Evolutionary conservation across 768 basidiomycete genomes (phyloP).

Genomic region (Suillus subaureus): DNA sequence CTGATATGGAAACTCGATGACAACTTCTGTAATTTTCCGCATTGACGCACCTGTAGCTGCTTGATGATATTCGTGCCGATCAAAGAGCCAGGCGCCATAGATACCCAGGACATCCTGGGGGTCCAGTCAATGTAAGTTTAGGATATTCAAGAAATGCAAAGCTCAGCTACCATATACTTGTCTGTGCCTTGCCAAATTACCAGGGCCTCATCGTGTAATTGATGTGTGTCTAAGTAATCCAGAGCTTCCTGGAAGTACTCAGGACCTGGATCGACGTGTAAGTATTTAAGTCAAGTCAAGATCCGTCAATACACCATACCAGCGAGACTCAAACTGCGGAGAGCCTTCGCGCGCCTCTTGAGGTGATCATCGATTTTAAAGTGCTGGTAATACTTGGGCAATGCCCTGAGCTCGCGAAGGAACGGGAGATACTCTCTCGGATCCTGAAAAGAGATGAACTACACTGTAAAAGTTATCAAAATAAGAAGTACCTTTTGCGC

Average conservation of each 20-base stretch:
- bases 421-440: constrained; percentile 98
- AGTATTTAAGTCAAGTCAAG: constrained; percentile 3
- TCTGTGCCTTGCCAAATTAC: constrained; percentile 71
- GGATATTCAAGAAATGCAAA: background rate
- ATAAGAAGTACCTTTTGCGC: constrained; percentile 82
- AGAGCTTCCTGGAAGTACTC: constrained; percentile 80
- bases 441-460: constrained; percentile 57
- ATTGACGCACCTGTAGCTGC: constrained; percentile 70
- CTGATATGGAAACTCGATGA: constrained; percentile 39
- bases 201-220: constrained; percentile 74
- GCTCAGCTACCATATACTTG: constrained; percentile 54
- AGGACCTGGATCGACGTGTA: constrained; percentile 45
- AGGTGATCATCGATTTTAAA: constrained; percentile 95
- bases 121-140: constrained; percentile 12
- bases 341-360: constrained; percentile 70
- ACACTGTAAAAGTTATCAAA: constrained; percentile 4
- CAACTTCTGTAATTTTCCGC: background rate
- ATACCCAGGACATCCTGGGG: constrained; percentile 66
- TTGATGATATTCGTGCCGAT: constrained; percentile 78
- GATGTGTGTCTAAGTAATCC: constrained; percentile 76
- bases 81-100: constrained; percentile 89
- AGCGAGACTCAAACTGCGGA: constrained; percentile 72
- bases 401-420: constrained; percentile 81
- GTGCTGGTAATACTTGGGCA: constrained; percentile 77
- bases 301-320: constrained; percentile 44